Percentiles rank a stretch among this genome's conserved stretches.
phyloP scores from a whole-genome alignment of 1,284 basidiomycete genomes.

The Ganoderma lingzhi region DNA sequence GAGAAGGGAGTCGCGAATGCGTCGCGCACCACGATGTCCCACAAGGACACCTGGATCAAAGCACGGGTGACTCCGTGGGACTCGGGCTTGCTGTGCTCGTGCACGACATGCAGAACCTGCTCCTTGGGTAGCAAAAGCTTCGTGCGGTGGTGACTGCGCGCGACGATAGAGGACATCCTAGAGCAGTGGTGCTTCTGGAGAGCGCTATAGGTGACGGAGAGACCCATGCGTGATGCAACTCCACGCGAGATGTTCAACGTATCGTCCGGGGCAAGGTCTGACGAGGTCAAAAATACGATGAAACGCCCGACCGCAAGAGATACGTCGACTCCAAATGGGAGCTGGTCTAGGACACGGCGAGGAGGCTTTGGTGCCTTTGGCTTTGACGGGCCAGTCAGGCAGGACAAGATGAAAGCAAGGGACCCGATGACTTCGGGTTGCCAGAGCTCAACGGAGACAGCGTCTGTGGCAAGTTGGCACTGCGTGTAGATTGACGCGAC shows the following conservation, averaged over 20 bases:
- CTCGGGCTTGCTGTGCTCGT: slow-evolving; percentile 46
- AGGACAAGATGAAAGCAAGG: slow-evolving; percentile 52
- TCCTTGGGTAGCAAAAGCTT: slow-evolving; percentile 68
- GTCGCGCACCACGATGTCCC: slow-evolving; percentile 59
- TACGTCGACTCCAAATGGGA: slow-evolving; percentile 64
- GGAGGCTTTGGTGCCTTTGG: slow-evolving; percentile 30
- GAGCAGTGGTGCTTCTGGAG: slow-evolving; percentile 57
- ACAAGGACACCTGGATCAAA: slow-evolving; percentile 51
- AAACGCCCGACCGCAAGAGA: slow-evolving; percentile 72
- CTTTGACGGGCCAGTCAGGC: slow-evolving; percentile 35
- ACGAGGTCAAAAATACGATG: slow-evolving; percentile 74
- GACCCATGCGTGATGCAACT: slow-evolving; percentile 66
- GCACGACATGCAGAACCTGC: slow-evolving; percentile 57
- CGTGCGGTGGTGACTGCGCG: slow-evolving; percentile 55
- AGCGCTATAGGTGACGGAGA: slow-evolving; percentile 70
- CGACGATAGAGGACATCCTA: slow-evolving; percentile 49
- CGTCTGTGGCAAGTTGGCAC: slow-evolving; percentile 63
- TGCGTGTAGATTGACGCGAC: slow-evolving; percentile 59
- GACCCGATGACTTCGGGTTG: slow-evolving; percentile 69
- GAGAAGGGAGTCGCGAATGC: slow-evolving; percentile 71
- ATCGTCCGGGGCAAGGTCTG: slow-evolving; percentile 80
- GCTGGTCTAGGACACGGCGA: slow-evolving; percentile 45
- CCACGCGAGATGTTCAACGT: slow-evolving; percentile 75
- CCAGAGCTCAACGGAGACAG: slow-evolving; percentile 78
- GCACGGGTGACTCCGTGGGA: slow-evolving; percentile 44